Evolutionary conservation across 2,329 filamentous ascomycete species (phyloP).

Genomic region (Colletotrichum horii): DNA sequence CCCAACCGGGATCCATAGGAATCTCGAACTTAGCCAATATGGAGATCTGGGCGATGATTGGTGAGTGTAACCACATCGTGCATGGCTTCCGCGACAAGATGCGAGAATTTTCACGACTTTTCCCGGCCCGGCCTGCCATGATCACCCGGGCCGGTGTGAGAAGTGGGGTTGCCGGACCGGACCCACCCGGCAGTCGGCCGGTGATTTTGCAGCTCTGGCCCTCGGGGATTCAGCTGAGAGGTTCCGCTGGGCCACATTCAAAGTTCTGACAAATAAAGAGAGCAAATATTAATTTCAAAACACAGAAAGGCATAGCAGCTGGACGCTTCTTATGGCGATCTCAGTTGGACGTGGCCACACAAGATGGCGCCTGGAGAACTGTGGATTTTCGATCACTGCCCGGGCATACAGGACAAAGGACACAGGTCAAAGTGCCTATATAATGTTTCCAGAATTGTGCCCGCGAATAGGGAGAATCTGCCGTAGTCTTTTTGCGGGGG

Average conservation of each 20-base stretch:
- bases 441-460: too few species aligned
- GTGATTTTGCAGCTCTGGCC: slow-evolving; percentile 17
- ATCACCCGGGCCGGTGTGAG: neutral
- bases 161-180: neutral
- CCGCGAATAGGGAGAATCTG: too few species aligned
- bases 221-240: neutral
- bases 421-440: too few species aligned
- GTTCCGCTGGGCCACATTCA: neutral
- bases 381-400: too few species aligned
- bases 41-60: neutral
- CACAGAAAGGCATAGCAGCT: too few species aligned
- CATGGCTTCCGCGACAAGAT: neutral
- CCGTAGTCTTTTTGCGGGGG: too few species aligned
- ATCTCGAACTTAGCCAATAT: neutral
- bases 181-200: neutral
- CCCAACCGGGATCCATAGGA: neutral
- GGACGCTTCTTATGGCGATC: too few species aligned
- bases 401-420: too few species aligned
- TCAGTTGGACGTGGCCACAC: too few species aligned
- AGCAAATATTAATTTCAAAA: too few species aligned
- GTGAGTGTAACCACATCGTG: neutral
- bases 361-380: too few species aligned
- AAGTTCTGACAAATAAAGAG: neutral
- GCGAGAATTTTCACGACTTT: neutral
- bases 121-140: neutral